Evolutionary conservation across 371 early-diverging fungal genomes (phyloP), one percentile per base, ranked within the genome.

Genomic region (Apophysomyces trapeziformis): DNA sequence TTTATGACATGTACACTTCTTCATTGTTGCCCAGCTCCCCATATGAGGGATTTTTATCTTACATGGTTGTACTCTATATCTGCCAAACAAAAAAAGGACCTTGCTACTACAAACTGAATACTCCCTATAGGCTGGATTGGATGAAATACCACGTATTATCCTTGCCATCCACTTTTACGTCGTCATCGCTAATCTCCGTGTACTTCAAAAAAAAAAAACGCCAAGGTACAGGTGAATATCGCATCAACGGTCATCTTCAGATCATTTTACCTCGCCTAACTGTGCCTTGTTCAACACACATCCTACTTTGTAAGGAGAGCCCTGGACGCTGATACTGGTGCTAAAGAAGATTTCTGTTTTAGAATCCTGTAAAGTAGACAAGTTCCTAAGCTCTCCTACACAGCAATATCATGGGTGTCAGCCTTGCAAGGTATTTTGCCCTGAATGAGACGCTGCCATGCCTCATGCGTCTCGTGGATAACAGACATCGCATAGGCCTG

Each of bases 391-490:
- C 44, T 5, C 11, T 57, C 68, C 65, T 68, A 69, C 70, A 69
- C 68, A n/a, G 46, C 57, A 63, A 71, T 65, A 60, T 70, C 63
- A 35, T 83, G 75, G 7, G 72, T 74, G 57, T 78, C 76, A 8
- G 68, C 65, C 62, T 82, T 82, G 63, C 63, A 67, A 56, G 84
- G 84, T 18, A 73, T 70, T 38, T 70, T 70, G 16, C 79, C 80
- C 12, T 69, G 65, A 12, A 83, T 80, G 35, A 89, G 68, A n/a
- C 72, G 68, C 44, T 85, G 73, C 89, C 89, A 90, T 56, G 77
- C 79, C 64, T 83, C 79, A 69, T 89, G 82, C 7, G 85, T 83
- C 64, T 85, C 83, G 16, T 75, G 58, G 47, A 90, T 75, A 14
- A 90, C 72, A 18, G 77, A 60, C 13, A 70, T 63, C 41, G 90